phyloP scores from a whole-genome alignment of 192 early-diverging fungal genomes.

The Gryganskiella cystojenkinii region DNA sequence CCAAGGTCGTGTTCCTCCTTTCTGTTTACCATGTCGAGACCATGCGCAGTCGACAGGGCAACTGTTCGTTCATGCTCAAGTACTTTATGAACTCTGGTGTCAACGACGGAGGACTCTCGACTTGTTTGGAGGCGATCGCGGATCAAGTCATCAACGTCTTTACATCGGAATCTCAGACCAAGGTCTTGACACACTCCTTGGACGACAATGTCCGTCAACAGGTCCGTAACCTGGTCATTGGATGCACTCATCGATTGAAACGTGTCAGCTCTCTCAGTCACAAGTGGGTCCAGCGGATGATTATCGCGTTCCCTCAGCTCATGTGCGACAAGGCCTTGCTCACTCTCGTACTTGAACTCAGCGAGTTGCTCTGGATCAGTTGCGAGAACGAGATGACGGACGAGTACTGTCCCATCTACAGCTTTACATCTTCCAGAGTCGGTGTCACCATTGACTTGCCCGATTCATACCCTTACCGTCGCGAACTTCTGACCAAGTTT shows the following conservation, averaged over 20 bases:
- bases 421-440: constrained; percentile 70
- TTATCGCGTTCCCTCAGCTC: constrained; percentile 75
- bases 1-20: constrained; percentile 83
- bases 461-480: constrained; percentile 79
- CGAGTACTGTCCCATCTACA: constrained; percentile 80
- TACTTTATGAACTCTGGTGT: constrained; percentile 92
- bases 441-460: constrained; percentile 75
- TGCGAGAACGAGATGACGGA: constrained; percentile 82
- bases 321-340: constrained; percentile 81
- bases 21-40: constrained; percentile 88
- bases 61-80: constrained; percentile 76
- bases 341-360: constrained; percentile 82
- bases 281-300: constrained; percentile 69
- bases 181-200: constrained; percentile 61
- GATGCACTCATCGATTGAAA: constrained; percentile 73
- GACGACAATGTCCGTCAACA: constrained; percentile 64
- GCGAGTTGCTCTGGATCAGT: constrained; percentile 82
- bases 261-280: constrained; percentile 75
- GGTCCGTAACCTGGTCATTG: constrained; percentile 71
- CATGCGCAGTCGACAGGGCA: constrained; percentile 74
- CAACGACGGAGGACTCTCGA: constrained; percentile 76
- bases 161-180: constrained; percentile 59
- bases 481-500: constrained; percentile 69
- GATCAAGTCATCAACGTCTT: constrained; percentile 68
- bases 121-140: constrained; percentile 82